phyloP scores from a whole-genome alignment of 2,329 filamentous ascomycete species.

The Paramyrothecium roridum region DNA sequence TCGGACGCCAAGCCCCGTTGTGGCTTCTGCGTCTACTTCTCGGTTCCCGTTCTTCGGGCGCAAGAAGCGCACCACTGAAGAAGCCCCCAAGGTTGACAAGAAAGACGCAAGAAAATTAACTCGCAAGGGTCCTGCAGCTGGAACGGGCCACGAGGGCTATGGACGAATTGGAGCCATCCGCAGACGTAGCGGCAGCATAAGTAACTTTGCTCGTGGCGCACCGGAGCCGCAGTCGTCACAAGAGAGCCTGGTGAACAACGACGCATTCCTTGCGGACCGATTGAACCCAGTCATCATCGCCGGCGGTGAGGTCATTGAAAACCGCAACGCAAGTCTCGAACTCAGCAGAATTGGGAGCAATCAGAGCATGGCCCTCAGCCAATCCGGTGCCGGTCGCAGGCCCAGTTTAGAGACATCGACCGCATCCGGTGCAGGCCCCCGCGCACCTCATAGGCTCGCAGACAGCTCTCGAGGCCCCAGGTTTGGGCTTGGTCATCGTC shows the following conservation, averaged over 20 bases:
- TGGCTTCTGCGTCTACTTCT: slow-evolving; percentile 52
- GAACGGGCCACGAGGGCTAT: slow-evolving; percentile 92
- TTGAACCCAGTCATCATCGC: slow-evolving; percentile 66
- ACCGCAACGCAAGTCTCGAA: slow-evolving; percentile 51
- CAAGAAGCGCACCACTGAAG: slow-evolving; percentile 62
- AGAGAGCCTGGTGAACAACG: slow-evolving; percentile 47
- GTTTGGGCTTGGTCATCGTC: slow-evolving; percentile 22
- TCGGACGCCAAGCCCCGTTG: slow-evolving; percentile 52
- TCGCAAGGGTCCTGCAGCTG: slow-evolving; percentile 79
- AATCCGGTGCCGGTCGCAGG: slow-evolving; percentile 40
- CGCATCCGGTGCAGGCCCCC: slow-evolving; percentile 34
- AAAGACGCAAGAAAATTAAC: slow-evolving; percentile 39
- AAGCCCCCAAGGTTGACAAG: slow-evolving; percentile 47
- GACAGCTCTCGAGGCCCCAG: slow-evolving; percentile 39
- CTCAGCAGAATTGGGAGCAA: slow-evolving; percentile 47
- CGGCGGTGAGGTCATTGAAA: slow-evolving; percentile 60
- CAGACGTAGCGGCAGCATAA: slow-evolving; percentile 60
- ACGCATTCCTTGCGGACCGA: slow-evolving; percentile 58
- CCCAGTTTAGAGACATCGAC: slow-evolving; percentile 35
- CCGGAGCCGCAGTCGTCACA: slow-evolving; percentile 44
- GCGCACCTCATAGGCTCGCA: slow-evolving; percentile 52
- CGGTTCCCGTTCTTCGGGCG: slow-evolving; percentile 74
- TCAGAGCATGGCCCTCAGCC: slow-evolving; percentile 38
- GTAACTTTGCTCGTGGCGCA: slow-evolving; percentile 43
- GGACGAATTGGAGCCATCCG: slow-evolving; percentile 60